Percentiles rank a stretch among this genome's conserved stretches.
phyloP scores from a whole-genome alignment of 257 asterid species.

The Cynanchum wilfordii region DNA sequence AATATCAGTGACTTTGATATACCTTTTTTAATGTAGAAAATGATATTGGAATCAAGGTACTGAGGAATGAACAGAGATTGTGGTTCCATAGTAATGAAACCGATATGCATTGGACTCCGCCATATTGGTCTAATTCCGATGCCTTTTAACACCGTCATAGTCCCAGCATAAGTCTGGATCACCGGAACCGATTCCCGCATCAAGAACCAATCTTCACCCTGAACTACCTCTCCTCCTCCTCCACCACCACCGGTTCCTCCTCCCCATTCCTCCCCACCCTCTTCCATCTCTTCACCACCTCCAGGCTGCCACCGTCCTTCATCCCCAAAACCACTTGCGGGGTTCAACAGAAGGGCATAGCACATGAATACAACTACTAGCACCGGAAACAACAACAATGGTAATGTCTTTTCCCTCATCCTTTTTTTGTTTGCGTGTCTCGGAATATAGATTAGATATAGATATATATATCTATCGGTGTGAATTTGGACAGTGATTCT shows the following conservation, averaged over 20 bases:
- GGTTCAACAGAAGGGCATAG: neutral
- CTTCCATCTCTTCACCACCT: neutral
- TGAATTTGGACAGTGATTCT: neutral
- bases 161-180: slow-evolving; percentile 65
- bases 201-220: slow-evolving; percentile 1
- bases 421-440: slow-evolving; percentile 6
- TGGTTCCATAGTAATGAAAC: slow-evolving; percentile 85
- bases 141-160: slow-evolving; percentile 55
- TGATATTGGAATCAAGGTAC: slow-evolving; percentile 66
- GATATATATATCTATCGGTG: neutral
- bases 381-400: neutral
- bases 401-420: neutral
- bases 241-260: neutral
- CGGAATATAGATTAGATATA: neutral
- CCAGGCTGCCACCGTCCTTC: neutral
- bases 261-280: neutral
- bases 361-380: neutral
- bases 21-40: slow-evolving; percentile 76
- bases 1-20: too few species aligned
- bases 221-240: neutral
- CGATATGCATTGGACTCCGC: slow-evolving; percentile 3
- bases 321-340: neutral
- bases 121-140: slow-evolving; percentile 16
- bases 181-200: slow-evolving; percentile 20
- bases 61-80: slow-evolving; percentile 72